phyloP scores from a whole-genome alignment of 1,284 basidiomycete species.

The Pseudozyma thailandica region DNA sequence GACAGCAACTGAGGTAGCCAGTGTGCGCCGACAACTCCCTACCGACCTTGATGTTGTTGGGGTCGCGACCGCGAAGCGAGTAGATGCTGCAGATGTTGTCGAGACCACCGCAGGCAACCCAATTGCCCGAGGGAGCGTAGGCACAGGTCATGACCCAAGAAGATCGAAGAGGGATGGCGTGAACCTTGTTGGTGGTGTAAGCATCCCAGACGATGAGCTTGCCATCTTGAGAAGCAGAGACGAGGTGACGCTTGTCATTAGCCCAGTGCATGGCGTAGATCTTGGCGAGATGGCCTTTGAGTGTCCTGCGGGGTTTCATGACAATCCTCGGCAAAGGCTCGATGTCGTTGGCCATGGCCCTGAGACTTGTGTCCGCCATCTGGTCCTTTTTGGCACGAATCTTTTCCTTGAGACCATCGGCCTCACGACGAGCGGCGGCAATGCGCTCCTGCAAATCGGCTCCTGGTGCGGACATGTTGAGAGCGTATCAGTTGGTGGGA shows the following conservation, averaged over 20 bases:
- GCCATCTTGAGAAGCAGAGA: constrained; percentile 98
- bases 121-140: constrained; percentile 94
- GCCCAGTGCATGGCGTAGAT: constrained; percentile 99
- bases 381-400: constrained; percentile 93
- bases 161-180: constrained; percentile 95
- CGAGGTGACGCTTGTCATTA: constrained; percentile 92
- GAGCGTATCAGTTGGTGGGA: background rate
- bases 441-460: constrained; percentile 73
- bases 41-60: constrained; percentile 71
- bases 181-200: constrained; percentile 99
- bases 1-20: constrained; percentile 95
- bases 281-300: constrained; percentile 97
- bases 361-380: constrained; percentile 92
- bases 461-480: constrained; percentile 40
- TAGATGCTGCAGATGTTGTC: constrained; percentile 99
- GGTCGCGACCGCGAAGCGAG: constrained; percentile 76
- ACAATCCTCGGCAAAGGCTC: constrained; percentile 93
- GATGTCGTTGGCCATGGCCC: constrained; percentile 95
- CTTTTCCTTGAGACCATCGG: constrained; percentile 96
- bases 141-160: constrained; percentile 99
- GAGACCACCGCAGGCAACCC: constrained; percentile 96
- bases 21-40: constrained; percentile 95
- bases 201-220: constrained; percentile 99
- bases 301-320: constrained; percentile 91
- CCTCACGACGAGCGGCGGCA: constrained; percentile 93